A percentile compares a stretch with the other conserved stretches of the same genome.
phyloP scores from a whole-genome alignment of 352 stramenopile genomes.

The Globisporangium heterothallicum region DNA sequence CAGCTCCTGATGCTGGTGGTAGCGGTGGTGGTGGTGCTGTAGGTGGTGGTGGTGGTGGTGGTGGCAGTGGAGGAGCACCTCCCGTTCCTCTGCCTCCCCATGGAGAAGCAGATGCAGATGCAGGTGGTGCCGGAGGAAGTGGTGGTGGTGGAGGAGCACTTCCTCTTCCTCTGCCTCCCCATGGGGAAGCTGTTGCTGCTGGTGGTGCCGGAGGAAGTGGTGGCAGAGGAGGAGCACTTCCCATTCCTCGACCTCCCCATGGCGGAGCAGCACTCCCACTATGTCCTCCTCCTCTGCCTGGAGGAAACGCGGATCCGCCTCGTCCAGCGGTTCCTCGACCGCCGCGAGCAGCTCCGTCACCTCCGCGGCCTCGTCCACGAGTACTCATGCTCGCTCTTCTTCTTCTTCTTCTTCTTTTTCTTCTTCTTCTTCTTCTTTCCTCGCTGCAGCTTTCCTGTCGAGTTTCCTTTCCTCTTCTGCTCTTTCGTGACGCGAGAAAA shows the following conservation, averaged over 20 bases:
- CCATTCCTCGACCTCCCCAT: too few species aligned
- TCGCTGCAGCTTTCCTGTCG: too few species aligned
- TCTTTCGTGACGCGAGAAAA: too few species aligned
- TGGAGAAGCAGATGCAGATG: too few species aligned
- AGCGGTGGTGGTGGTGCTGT: neutral
- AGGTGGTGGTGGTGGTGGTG: neutral
- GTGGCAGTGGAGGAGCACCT: neutral
- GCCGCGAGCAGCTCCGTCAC: conserved; percentile 4
- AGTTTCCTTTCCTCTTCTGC: neutral
- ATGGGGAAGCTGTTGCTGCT: too few species aligned
- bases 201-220: too few species aligned
- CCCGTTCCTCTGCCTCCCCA: conserved; percentile 6
- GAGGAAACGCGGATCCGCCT: too few species aligned
- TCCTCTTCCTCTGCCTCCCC: too few species aligned
- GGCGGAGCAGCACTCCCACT: too few species aligned
- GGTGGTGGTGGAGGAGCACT: too few species aligned
- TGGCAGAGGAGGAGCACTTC: too few species aligned
- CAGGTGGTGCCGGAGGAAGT: neutral
- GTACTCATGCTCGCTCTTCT: conserved; percentile 7
- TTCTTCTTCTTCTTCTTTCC: conserved; percentile 1
- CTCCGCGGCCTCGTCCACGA: conserved; percentile 13
- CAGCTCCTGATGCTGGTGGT: neutral
- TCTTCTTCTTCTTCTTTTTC: neutral
- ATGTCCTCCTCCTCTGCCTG: too few species aligned
- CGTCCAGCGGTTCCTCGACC: conserved; percentile 6